phyloP scores from a whole-genome alignment of 257 asterid genomes.

The Haberlea rhodopensis region DNA sequence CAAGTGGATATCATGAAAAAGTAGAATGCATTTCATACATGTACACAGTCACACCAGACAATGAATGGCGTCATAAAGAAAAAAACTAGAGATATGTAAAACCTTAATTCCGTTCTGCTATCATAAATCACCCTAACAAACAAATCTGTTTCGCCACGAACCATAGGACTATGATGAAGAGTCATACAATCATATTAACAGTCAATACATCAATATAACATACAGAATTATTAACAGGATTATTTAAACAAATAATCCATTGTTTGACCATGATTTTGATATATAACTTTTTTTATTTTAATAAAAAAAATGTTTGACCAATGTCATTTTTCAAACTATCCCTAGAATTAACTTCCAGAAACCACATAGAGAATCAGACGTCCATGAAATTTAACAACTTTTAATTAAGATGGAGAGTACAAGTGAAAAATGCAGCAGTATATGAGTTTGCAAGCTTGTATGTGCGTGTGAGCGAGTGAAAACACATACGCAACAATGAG shows the following conservation, averaged over 20 bases:
- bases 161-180: neutral
- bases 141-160: neutral
- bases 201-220: no score
- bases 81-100: neutral
- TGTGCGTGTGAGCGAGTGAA: neutral
- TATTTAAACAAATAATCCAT: no score
- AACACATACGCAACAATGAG: conserved; percentile 79
- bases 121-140: neutral
- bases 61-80: neutral
- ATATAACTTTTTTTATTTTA: no score
- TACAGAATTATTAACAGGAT: no score
- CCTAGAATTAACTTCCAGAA: neutral
- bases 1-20: conserved; percentile 23
- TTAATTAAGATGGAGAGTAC: neutral
- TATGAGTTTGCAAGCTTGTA: neutral
- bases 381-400: neutral
- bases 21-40: conserved; percentile 16
- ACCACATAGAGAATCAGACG: no score
- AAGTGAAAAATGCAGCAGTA: neutral
- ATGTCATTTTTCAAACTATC: no score
- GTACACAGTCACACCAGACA: neutral
- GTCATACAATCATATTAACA: no score
- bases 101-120: neutral
- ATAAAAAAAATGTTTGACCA: no score
- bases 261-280: no score